phyloP scores from a whole-genome alignment of 176 grass and related monocot genomes.

The Elymus sibiricus region DNA sequence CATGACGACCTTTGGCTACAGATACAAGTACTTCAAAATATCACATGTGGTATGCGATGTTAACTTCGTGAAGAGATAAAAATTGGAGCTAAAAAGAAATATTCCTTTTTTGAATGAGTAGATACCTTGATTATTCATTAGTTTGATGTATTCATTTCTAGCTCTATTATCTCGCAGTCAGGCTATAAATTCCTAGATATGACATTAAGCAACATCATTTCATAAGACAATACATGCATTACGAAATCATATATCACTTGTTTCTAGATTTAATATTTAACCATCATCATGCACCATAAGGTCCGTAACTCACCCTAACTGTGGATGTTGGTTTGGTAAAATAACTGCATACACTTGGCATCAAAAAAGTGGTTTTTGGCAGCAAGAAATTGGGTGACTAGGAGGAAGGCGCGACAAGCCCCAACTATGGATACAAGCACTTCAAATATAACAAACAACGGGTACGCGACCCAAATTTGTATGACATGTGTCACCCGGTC shows the following conservation, averaged over 20 bases:
- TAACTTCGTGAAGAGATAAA: no score
- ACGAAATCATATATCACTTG: not conserved
- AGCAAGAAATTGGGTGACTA: constrained; percentile 69
- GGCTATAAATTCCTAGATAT: not conserved
- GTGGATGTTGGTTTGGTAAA: not conserved
- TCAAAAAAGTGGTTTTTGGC: constrained; percentile 80
- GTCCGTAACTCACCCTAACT: not conserved
- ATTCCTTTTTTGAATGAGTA: no score
- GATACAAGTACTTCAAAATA: no score
- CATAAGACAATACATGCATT: not conserved
- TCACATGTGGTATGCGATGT: no score
- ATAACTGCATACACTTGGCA: constrained; percentile 61
- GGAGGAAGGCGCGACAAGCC: constrained; percentile 91
- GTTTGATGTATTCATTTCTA: not conserved
- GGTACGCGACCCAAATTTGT: not conserved
- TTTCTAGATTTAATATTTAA: not conserved
- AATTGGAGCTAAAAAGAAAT: no score
- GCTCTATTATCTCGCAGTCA: not conserved
- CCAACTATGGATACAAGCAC: constrained; percentile 75
- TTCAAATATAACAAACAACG: constrained; percentile 54
- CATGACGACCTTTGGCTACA: no score
- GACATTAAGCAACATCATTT: not conserved
- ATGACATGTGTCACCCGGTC: no score
- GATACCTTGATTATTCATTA: no score
- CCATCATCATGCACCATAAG: not conserved